Percentiles rank a stretch among this genome's conserved stretches.
phyloP scores from a whole-genome alignment of 331 rosid species.

The Acacia pycnantha region DNA sequence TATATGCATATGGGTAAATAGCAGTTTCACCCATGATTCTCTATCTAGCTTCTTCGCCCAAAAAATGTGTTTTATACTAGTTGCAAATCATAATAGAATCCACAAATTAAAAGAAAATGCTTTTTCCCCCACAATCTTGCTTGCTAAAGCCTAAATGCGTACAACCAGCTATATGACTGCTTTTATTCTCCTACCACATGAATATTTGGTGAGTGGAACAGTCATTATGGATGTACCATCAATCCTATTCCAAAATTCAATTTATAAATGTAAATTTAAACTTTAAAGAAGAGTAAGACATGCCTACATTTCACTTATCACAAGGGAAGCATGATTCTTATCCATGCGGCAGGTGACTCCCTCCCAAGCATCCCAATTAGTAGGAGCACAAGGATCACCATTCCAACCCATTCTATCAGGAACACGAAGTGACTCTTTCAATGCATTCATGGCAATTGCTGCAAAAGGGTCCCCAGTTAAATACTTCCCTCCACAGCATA shows the following conservation, averaged over 20 bases:
- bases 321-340: slow-evolving; percentile 54
- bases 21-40: slow-evolving; percentile 12
- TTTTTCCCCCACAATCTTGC: background rate
- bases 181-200: slow-evolving; percentile 21
- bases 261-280: slow-evolving; percentile 14
- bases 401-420: slow-evolving; percentile 99
- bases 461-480: slow-evolving; percentile 25
- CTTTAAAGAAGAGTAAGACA: slow-evolving; percentile 24
- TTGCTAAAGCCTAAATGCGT: slow-evolving; percentile 8
- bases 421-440: slow-evolving; percentile 80
- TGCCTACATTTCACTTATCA: slow-evolving; percentile 81
- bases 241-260: slow-evolving; percentile 22
- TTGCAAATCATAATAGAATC: background rate
- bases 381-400: slow-evolving; percentile 99
- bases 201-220: slow-evolving; percentile 10
- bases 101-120: background rate
- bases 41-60: slow-evolving; percentile 12
- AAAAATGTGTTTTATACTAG: background rate
- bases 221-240: background rate
- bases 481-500: background rate
- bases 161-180: slow-evolving; percentile 10
- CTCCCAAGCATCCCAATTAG: slow-evolving; percentile 99
- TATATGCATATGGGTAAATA: slow-evolving; percentile 3
- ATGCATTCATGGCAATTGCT: slow-evolving; percentile 80
- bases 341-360: slow-evolving; percentile 82